A percentile compares a stretch with the other conserved stretches of the same genome.
These are phyloP conservation scores for Calycina herbarum DNA, from an alignment of 2,329 filamentous ascomycete genomes.

Conservation along the genomic window DNA sequence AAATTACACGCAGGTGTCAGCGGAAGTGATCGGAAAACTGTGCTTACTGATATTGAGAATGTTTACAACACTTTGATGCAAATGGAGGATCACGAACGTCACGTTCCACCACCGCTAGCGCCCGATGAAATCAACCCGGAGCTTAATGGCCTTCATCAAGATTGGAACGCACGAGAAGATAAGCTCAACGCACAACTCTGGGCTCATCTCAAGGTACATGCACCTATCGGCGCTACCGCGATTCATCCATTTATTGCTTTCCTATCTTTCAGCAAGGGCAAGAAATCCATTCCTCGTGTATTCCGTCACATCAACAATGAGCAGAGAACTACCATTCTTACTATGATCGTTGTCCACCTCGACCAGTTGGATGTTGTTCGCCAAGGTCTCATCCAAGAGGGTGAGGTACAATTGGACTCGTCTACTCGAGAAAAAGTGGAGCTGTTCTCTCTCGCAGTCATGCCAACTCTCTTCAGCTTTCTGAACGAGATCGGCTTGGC, in stretches of 20 bases:
- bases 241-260: conserved; percentile 95
- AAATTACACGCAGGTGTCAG: conserved; percentile 50
- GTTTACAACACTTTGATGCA: conserved; percentile 89
- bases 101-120: conserved; percentile 65
- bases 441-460: conserved; percentile 82
- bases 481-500: conserved; percentile 88
- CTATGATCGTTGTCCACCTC: conserved; percentile 91
- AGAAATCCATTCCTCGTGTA: conserved; percentile 90
- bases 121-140: conserved; percentile 65
- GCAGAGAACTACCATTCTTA: conserved; percentile 91
- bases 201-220: conserved; percentile 86
- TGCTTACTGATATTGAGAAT: conserved; percentile 82
- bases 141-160: conserved; percentile 70
- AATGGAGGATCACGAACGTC: conserved; percentile 89
- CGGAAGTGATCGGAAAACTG: conserved; percentile 74
- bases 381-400: conserved; percentile 71
- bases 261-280: conserved; percentile 91
- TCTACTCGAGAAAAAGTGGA: conserved; percentile 89
- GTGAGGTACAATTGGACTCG: conserved; percentile 70
- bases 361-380: conserved; percentile 90
- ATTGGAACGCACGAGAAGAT: conserved; percentile 73
- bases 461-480: conserved; percentile 86
- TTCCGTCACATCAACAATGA: conserved; percentile 92
- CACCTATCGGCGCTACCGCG: conserved; percentile 76
- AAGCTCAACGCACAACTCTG: conserved; percentile 79